Conservation (phyloP, 192 early-diverging fungal species). For the Rhizophagus prolifer region DNA sequence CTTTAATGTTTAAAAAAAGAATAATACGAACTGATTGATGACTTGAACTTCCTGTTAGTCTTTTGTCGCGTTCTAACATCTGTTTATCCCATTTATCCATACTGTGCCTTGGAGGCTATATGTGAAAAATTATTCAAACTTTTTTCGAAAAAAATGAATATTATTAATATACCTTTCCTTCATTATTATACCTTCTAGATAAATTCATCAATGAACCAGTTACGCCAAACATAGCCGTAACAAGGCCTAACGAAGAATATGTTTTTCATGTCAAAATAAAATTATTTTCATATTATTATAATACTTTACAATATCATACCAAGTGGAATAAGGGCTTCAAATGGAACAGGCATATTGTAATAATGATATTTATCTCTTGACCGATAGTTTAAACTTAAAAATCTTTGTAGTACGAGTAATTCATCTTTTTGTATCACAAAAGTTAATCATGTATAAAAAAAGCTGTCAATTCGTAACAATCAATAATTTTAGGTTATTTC, state of each 20-base stretch:
- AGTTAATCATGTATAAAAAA: too few species aligned
- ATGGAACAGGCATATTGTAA: conserved; percentile 68
- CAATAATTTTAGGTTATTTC: neutral
- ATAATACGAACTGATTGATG: conserved; percentile 57
- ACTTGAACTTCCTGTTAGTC: conserved; percentile 67
- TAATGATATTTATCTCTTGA: neutral
- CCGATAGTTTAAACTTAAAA: too few species aligned
- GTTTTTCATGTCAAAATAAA: neutral
- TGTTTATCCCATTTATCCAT: conserved; percentile 74
- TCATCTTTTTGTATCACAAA: neutral
- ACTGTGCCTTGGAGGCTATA: conserved; percentile 60
- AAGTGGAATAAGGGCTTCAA: conserved; percentile 76
- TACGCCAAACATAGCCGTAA: conserved; percentile 64
- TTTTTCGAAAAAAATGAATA: neutral
- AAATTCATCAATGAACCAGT: conserved; percentile 59
- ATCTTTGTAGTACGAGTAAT: too few species aligned
- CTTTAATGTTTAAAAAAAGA: neutral
- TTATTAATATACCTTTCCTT: conserved; percentile 57
- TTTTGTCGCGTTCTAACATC: conserved; percentile 78
- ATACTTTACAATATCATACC: conserved; percentile 31
- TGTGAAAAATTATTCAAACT: too few species aligned
- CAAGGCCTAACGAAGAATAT: conserved; percentile 37
- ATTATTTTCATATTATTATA: neutral
- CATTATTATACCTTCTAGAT: conserved; percentile 60
- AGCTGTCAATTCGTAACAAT: too few species aligned